Percentiles rank a stretch among this genome's conserved stretches.
Evolutionary conservation across 257 asterid species (phyloP).

Genomic region (Solanum sparsipilum): DNA sequence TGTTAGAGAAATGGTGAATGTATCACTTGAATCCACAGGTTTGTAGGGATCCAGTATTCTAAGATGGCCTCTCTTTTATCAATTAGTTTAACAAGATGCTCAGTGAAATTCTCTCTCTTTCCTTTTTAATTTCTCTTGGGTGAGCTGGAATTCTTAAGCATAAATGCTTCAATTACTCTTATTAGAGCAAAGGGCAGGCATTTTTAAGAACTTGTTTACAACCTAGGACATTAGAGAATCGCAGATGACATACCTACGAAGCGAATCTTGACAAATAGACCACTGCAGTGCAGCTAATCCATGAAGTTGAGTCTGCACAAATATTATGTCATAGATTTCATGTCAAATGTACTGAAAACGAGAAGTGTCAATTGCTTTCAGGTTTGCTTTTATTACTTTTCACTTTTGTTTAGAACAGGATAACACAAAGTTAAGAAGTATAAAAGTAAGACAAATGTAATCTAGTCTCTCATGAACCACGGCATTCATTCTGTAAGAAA

Average conservation of each 20-base stretch:
- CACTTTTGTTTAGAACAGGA: neutral
- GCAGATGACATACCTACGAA: conserved; percentile 35
- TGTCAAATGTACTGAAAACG: neutral
- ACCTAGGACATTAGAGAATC: neutral
- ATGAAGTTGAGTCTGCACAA: conserved; percentile 64
- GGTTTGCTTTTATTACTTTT: neutral
- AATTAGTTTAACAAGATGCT: neutral
- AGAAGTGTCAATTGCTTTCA: neutral
- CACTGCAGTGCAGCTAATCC: conserved; percentile 97
- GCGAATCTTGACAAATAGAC: conserved; percentile 91
- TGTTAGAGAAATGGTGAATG: neutral
- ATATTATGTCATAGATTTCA: neutral
- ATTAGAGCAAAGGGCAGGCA: neutral
- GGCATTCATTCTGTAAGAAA: neutral
- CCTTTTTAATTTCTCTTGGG: neutral
- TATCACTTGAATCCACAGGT: neutral
- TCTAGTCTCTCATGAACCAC: neutral
- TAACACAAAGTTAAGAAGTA: neutral
- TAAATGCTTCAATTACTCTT: neutral
- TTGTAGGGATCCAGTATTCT: neutral
- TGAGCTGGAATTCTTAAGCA: neutral
- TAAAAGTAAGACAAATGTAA: neutral
- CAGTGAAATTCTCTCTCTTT: neutral
- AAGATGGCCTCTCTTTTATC: neutral
- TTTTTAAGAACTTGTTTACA: neutral